These are phyloP conservation scores for Fonsecaea multimorphosa DNA, from an alignment of 2,329 filamentous ascomycete genomes.

Conservation along the genomic window DNA sequence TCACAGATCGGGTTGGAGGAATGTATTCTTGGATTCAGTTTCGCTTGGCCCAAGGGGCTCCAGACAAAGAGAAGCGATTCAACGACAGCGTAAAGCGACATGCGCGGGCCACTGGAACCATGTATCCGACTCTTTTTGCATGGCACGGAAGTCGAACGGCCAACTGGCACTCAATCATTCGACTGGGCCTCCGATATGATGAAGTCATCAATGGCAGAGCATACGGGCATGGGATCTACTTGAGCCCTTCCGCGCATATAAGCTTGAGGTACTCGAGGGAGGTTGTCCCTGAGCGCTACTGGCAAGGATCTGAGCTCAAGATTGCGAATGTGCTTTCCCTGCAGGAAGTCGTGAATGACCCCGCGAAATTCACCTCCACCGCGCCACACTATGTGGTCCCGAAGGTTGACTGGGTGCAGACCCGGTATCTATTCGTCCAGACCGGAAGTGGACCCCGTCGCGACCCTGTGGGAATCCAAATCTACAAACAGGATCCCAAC, in stretches of 20 bases:
- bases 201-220: slow-evolving; percentile 68
- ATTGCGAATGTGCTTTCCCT: slow-evolving; percentile 69
- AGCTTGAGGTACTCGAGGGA: slow-evolving; percentile 61
- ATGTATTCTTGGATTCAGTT: slow-evolving; percentile 78
- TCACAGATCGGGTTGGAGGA: slow-evolving; percentile 63
- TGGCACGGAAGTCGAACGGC: slow-evolving; percentile 79
- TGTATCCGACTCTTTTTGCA: slow-evolving; percentile 75
- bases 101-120: slow-evolving; percentile 45
- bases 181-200: slow-evolving; percentile 78
- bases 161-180: slow-evolving; percentile 92
- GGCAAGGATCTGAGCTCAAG: slow-evolving; percentile 71
- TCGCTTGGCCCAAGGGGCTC: slow-evolving; percentile 83
- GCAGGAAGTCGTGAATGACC: slow-evolving; percentile 83
- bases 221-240: slow-evolving; percentile 81
- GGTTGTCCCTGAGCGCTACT: slow-evolving; percentile 46
- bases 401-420: slow-evolving; percentile 85
- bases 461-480: neutral
- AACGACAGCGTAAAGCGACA: slow-evolving; percentile 63
- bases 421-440: slow-evolving; percentile 77
- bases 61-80: slow-evolving; percentile 83
- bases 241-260: slow-evolving; percentile 65
- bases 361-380: slow-evolving; percentile 63
- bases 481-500: slow-evolving; percentile 42
- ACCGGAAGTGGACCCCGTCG: slow-evolving; percentile 37
- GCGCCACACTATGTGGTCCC: slow-evolving; percentile 73